phyloP scores from a whole-genome alignment of 1,284 basidiomycete genomes.

The Naganishia liquefaciens region DNA sequence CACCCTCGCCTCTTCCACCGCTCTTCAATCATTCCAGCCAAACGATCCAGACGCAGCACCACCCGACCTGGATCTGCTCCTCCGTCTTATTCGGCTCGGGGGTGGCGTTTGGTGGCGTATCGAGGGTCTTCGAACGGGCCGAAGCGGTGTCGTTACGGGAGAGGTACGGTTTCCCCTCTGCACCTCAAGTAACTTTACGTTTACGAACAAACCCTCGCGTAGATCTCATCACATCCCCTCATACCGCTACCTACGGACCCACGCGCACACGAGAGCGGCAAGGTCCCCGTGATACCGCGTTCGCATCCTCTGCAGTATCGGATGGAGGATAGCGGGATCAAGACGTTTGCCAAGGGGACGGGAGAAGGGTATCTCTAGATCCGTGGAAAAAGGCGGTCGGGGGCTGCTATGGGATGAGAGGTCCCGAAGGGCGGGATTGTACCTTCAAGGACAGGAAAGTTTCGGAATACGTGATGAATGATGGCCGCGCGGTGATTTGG shows the following conservation, averaged over 20 bases:
- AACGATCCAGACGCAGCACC: not conserved
- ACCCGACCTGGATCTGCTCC: conserved; percentile 39
- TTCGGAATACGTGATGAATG: too few species aligned
- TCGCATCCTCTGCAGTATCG: conserved; percentile 50
- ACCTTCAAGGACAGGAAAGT: too few species aligned
- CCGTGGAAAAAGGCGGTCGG: too few species aligned
- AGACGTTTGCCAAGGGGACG: conserved; percentile 53
- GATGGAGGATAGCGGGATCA: conserved; percentile 47
- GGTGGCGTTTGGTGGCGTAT: conserved; percentile 49
- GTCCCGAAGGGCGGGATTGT: too few species aligned
- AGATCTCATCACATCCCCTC: conserved; percentile 44
- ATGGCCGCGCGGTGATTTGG: too few species aligned
- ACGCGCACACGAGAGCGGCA: not conserved
- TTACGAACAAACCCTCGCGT: not conserved
- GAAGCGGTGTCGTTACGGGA: conserved; percentile 51
- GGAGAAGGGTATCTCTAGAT: conserved; percentile 51
- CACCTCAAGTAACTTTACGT: not conserved
- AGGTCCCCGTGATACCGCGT: conserved; percentile 32
- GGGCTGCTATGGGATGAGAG: too few species aligned
- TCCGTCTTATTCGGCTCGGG: conserved; percentile 37
- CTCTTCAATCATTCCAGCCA: conserved; percentile 17
- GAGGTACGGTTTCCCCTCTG: conserved; percentile 41
- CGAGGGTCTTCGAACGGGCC: conserved; percentile 43
- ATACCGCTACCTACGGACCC: conserved; percentile 12
- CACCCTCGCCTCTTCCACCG: conserved; percentile 37